Percentiles rank a stretch among this genome's conserved stretches.
These are phyloP conservation scores for Entonaema liquescens DNA, from an alignment of 495 filamentous ascomycete species.

Conservation along the genomic window DNA sequence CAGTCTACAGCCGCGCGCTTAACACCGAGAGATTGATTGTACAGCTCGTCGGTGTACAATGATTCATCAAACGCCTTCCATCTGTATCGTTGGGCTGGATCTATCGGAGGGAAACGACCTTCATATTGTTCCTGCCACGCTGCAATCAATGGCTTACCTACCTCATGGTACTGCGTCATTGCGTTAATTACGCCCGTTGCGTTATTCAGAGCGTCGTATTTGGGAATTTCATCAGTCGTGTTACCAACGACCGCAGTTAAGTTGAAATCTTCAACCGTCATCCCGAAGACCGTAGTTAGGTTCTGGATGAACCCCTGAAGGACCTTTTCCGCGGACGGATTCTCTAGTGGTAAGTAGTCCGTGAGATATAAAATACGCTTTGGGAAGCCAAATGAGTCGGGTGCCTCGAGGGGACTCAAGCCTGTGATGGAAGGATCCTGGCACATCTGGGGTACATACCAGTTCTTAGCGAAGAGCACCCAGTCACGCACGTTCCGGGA, in stretches of 20 bases:
- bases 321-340: conserved; percentile 47
- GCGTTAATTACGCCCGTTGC: not conserved
- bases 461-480: conserved; percentile 51
- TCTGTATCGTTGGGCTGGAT: not conserved
- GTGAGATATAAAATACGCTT: conserved; percentile 50
- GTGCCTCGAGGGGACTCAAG: conserved; percentile 43
- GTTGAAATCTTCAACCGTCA: conserved; percentile 51
- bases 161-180: not conserved
- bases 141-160: not conserved
- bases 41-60: not conserved
- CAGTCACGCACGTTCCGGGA: conserved; percentile 48
- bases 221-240: not conserved
- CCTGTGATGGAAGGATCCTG: conserved; percentile 43
- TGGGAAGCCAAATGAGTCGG: conserved; percentile 41
- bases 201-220: not conserved
- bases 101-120: not conserved
- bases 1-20: conserved; percentile 49
- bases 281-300: conserved; percentile 64
- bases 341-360: conserved; percentile 51
- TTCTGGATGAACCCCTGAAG: conserved; percentile 60
- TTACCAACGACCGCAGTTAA: conserved; percentile 34
- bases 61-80: not conserved
- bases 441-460: conserved; percentile 49
- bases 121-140: not conserved
- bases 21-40: not conserved